A percentile compares a stretch with the other conserved stretches of the same genome.
phyloP scores from a whole-genome alignment of 2,329 filamentous ascomycete genomes.

The Fusarium lyarnte region DNA sequence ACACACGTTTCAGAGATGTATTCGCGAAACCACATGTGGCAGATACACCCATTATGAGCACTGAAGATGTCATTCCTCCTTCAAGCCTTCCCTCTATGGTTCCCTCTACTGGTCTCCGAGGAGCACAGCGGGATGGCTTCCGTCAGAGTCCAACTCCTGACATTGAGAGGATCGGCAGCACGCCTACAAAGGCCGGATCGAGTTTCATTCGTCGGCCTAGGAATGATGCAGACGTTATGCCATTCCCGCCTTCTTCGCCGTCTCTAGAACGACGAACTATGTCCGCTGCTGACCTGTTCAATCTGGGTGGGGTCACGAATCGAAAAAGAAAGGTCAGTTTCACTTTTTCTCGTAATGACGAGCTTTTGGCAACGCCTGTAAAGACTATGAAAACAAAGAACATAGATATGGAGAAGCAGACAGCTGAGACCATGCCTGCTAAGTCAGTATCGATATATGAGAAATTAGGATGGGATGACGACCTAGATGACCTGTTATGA shows the following conservation, averaged over 20 bases:
- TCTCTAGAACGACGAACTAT: conserved; percentile 41
- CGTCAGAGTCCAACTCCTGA: conserved; percentile 43
- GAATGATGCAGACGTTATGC: conserved; percentile 39
- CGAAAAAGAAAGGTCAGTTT: conserved; percentile 32
- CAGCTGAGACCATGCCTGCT: conserved; percentile 14
- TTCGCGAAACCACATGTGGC: conserved; percentile 48
- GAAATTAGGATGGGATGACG: conserved; percentile 67
- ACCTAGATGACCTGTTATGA: conserved; percentile 59
- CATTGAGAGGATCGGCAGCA: conserved; percentile 45
- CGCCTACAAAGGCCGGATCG: conserved; percentile 43
- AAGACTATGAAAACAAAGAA: conserved; percentile 43
- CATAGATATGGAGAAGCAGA: conserved; percentile 10
- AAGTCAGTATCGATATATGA: conserved; percentile 61
- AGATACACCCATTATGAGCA: conserved; percentile 35
- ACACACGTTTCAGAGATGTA: conserved; percentile 63
- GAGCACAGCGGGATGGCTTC: conserved; percentile 46
- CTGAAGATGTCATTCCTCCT: conserved; percentile 49
- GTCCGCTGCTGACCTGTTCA: conserved; percentile 19
- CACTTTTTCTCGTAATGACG: conserved; percentile 21
- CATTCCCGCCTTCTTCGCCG: conserved; percentile 51
- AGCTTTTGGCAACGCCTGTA: conserved; percentile 52
- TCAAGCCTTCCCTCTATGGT: conserved; percentile 52
- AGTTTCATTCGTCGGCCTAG: conserved; percentile 45
- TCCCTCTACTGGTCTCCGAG: conserved; percentile 54
- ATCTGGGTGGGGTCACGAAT: conserved; percentile 21